Conservation (phyloP, 495 filamentous ascomycete genomes). For the Xylona heveae region DNA sequence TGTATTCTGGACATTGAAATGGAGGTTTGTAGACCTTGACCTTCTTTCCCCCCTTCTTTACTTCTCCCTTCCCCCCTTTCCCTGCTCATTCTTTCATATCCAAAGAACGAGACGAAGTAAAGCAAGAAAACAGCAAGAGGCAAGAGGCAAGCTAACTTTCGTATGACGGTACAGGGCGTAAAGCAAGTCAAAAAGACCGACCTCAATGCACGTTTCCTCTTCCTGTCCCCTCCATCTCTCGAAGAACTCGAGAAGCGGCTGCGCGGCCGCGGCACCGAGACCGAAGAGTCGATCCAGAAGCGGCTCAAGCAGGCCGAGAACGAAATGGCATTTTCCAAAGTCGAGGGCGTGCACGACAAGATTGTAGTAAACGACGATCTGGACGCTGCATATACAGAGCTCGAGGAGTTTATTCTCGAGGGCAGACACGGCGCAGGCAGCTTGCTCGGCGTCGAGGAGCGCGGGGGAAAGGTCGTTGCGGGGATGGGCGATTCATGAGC, state of each 20-base stretch:
- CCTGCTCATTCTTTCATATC: neutral
- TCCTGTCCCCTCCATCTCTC: constrained; percentile 60
- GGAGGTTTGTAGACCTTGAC: constrained; percentile 30
- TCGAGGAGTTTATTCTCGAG: constrained; percentile 44
- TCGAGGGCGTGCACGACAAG: constrained; percentile 53
- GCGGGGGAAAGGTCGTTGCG: neutral
- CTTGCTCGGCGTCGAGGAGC: constrained; percentile 6
- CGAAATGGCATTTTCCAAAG: constrained; percentile 63
- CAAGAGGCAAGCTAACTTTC: constrained; percentile 4
- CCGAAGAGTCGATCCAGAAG: constrained; percentile 53
- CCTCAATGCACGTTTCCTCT: constrained; percentile 63
- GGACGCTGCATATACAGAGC: constrained; percentile 59
- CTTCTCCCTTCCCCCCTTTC: neutral
- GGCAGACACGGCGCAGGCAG: constrained; percentile 20
- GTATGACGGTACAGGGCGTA: constrained; percentile 36
- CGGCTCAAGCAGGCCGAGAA: constrained; percentile 55
- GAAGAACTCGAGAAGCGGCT: constrained; percentile 56
- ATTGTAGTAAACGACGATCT: constrained; percentile 81
- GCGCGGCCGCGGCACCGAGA: constrained; percentile 66
- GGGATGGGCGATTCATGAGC: neutral
- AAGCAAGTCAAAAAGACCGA: constrained; percentile 74
- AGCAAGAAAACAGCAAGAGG: constrained; percentile 2
- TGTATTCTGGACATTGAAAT: constrained; percentile 84
- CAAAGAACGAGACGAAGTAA: constrained; percentile 2
- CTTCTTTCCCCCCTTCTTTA: constrained; percentile 1